phyloP scores from a whole-genome alignment of 164 flowering plant species.

The Protea cynaroides region DNA sequence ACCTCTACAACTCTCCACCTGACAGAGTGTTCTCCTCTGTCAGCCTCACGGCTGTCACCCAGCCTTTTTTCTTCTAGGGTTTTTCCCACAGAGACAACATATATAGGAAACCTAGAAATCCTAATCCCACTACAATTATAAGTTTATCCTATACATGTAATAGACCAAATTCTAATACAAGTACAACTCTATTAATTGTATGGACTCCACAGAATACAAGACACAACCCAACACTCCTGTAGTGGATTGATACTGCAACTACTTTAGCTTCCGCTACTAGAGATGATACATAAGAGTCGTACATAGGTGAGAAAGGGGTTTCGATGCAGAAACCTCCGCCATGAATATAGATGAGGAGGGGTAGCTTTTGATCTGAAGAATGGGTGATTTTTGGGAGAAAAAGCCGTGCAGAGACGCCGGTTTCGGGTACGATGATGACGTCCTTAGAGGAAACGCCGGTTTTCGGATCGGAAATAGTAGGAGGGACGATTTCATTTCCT shows the following conservation, averaged over 20 bases:
- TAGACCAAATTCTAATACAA: no score
- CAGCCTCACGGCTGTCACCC: no score
- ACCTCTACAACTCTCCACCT: no score
- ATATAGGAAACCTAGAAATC: no score
- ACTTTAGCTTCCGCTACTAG: conserved; percentile 17
- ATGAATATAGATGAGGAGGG: not conserved
- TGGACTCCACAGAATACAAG: no score
- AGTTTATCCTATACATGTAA: no score
- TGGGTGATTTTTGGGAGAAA: not conserved
- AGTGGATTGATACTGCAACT: conserved; percentile 33
- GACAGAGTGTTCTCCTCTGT: no score
- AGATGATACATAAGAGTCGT: conserved; percentile 16
- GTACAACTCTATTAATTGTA: no score
- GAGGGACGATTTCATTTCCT: conserved; percentile 2
- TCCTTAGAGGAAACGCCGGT: conserved; percentile 17
- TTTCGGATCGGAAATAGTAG: not conserved
- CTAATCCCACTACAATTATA: no score
- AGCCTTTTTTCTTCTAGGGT: no score
- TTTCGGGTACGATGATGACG: conserved; percentile 10
- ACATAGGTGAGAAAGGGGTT: not conserved
- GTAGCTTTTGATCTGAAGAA: not conserved
- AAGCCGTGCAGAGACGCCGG: conserved; percentile 12
- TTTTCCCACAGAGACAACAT: no score
- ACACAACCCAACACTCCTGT: no score
- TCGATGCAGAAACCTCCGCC: not conserved